phyloP scores from a whole-genome alignment of 1,284 basidiomycete genomes.

The Pulveroboletus sp. region DNA sequence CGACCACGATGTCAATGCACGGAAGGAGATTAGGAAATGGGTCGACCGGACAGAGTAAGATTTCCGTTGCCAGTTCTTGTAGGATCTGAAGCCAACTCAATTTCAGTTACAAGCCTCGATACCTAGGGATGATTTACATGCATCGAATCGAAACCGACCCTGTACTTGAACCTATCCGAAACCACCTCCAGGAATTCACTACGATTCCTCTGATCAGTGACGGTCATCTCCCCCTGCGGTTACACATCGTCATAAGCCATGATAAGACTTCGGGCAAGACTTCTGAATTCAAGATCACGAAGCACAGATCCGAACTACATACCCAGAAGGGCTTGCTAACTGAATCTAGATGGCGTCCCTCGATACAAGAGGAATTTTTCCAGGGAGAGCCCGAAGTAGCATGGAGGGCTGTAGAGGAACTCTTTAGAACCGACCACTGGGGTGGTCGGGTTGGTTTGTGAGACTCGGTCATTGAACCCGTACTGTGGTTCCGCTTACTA shows the following conservation, averaged over 20 bases:
- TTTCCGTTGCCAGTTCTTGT: accelerated
- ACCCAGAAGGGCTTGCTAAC: background rate
- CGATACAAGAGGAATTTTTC: slow-evolving; percentile 13
- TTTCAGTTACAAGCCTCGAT: slow-evolving; percentile 7
- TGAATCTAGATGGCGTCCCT: background rate
- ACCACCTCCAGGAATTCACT: slow-evolving; percentile 11
- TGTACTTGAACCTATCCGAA: slow-evolving; percentile 5
- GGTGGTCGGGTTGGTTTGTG: too few relatives aligned
- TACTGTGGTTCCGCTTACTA: too few relatives aligned
- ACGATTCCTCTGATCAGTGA: background rate
- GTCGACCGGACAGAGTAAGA: background rate
- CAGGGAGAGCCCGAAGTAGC: slow-evolving; percentile 18
- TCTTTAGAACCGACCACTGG: slow-evolving; percentile 3
- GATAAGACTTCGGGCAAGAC: slow-evolving; percentile 14
- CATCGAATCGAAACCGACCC: slow-evolving; percentile 28
- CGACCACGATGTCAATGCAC: slow-evolving; percentile 7
- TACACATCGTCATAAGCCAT: slow-evolving; percentile 18
- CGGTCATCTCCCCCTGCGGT: background rate
- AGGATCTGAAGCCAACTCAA: background rate
- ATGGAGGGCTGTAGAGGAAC: slow-evolving; percentile 15
- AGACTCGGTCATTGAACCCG: too few relatives aligned
- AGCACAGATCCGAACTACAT: background rate
- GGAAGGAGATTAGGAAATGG: slow-evolving; percentile 13
- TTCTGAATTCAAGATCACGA: slow-evolving; percentile 3
- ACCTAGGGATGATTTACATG: slow-evolving; percentile 23